Evolutionary conservation across 2,329 filamentous ascomycete species (phyloP).

Genomic region (Neonectria punicea): DNA sequence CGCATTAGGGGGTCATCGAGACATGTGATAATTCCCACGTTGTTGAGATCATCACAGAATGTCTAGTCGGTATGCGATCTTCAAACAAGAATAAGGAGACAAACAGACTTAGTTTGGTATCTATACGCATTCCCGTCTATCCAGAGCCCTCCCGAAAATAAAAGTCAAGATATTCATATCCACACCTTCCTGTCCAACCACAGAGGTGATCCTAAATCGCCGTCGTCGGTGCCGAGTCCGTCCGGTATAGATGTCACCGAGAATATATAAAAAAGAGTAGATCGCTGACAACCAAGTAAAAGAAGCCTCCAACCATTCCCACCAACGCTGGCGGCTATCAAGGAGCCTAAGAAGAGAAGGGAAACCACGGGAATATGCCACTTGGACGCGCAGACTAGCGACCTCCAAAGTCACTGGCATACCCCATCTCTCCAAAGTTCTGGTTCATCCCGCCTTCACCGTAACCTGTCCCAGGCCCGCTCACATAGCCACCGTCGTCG

Average conservation of each 20-base stretch:
- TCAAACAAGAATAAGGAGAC: constrained; percentile 13
- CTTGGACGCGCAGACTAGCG: constrained; percentile 27
- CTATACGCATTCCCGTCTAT: constrained; percentile 45
- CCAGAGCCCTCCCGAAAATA: constrained; percentile 32
- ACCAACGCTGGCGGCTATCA: constrained; percentile 1
- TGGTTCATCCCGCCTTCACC: constrained; percentile 67
- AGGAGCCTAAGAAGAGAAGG: constrained; percentile 11
- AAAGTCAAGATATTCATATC: constrained; percentile 21
- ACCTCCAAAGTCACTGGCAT: constrained; percentile 43
- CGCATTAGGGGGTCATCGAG: not conserved
- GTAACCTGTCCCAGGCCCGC: constrained; percentile 69
- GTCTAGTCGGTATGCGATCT: not conserved
- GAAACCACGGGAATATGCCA: constrained; percentile 11
- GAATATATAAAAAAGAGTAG: constrained; percentile 14
- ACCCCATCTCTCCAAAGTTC: constrained; percentile 55
- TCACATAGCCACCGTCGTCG: constrained; percentile 76
- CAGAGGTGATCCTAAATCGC: constrained; percentile 27
- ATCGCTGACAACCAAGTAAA: constrained; percentile 28
- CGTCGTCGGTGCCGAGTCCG: constrained; percentile 28
- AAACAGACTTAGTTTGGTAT: constrained; percentile 43
- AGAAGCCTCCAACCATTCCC: constrained; percentile 11
- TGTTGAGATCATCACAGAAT: constrained; percentile 14
- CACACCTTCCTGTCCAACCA: constrained; percentile 22
- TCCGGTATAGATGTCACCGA: constrained; percentile 14
- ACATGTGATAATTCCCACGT: not conserved